phyloP scores from a whole-genome alignment of 306 rosid species.

The Corylus americana region DNA sequence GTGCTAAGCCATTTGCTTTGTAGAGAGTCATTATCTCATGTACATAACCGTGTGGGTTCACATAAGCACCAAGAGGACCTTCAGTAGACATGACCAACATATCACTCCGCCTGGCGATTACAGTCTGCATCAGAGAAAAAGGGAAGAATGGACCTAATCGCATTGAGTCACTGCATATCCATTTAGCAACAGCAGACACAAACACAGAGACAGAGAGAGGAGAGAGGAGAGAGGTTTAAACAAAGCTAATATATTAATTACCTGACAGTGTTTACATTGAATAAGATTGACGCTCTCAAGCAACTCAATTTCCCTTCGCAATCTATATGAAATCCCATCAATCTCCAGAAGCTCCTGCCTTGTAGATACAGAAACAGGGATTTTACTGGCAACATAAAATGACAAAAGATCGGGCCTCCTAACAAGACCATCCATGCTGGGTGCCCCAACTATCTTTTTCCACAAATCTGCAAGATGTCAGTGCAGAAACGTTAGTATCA shows the following conservation, averaged over 20 bases:
- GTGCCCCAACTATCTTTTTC: conserved; percentile 77
- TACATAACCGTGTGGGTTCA: conserved; percentile 68
- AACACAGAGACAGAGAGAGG: background rate
- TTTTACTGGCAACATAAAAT: conserved; percentile 87
- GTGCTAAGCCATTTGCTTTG: conserved; percentile 74
- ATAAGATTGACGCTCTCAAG: conserved; percentile 77
- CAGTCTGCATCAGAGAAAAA: conserved; percentile 55
- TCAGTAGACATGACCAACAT: conserved; percentile 94
- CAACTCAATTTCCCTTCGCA: conserved; percentile 92
- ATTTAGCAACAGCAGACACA: background rate
- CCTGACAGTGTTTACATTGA: conserved; percentile 78
- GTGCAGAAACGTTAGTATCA: conserved; percentile 21
- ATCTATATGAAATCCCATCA: conserved; percentile 80
- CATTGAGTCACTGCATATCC: background rate
- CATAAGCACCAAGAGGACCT: conserved; percentile 97
- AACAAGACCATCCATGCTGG: conserved; percentile 75
- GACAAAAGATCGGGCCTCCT: conserved; percentile 83
- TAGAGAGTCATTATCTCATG: conserved; percentile 87
- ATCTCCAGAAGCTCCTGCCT: conserved; percentile 96
- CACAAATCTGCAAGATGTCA: conserved; percentile 73
- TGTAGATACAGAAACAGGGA: conserved; percentile 92
- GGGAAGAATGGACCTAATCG: background rate
- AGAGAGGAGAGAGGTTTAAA: conserved; percentile 2
- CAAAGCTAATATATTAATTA: conserved; percentile 37
- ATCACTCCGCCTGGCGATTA: conserved; percentile 84